These are phyloP conservation scores for Chlorella sp. DNA, from an alignment of 139 green algal species.

Conservation along the genomic window DNA sequence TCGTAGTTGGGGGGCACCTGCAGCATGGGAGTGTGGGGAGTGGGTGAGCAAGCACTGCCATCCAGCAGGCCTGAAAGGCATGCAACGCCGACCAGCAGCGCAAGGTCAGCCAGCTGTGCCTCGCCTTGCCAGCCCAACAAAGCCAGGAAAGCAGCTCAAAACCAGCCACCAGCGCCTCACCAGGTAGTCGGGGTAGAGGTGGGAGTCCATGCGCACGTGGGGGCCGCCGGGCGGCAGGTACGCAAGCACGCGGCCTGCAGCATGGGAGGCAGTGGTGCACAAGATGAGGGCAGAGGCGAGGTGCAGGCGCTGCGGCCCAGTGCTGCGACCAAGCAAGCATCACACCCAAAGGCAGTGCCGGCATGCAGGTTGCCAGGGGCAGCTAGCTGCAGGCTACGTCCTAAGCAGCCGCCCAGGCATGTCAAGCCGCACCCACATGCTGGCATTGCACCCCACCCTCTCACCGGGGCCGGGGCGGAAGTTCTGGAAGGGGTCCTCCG, in stretches of 20 bases:
- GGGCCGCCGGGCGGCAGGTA: conserved; percentile 94
- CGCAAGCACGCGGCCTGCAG: conserved; percentile 78
- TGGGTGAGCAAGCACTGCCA: neutral
- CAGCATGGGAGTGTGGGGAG: neutral
- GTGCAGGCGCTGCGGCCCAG: too few species aligned
- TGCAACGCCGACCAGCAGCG: too few species aligned
- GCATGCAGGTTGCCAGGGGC: too few species aligned
- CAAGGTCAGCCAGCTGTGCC: too few species aligned
- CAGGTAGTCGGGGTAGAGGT: conserved; percentile 96
- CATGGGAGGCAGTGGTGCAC: conserved; percentile 32
- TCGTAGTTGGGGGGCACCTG: conserved; percentile 96
- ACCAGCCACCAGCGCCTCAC: neutral
- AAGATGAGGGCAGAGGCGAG: conserved; percentile 20
- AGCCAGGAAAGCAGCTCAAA: too few species aligned
- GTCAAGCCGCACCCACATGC: too few species aligned
- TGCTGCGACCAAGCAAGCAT: too few species aligned
- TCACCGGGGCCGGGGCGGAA: conserved; percentile 75
- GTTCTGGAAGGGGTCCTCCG: conserved; percentile 94
- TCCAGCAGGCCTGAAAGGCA: too few species aligned
- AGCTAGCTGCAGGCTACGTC: too few species aligned
- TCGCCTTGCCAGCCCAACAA: too few species aligned
- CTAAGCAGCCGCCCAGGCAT: too few species aligned
- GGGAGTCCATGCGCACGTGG: conserved; percentile 95
- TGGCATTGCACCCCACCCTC: neutral
- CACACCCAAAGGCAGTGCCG: too few species aligned